Base-by-base conservation (phyloP, 257 asterid genomes). In the Plantago ovata region DNA sequence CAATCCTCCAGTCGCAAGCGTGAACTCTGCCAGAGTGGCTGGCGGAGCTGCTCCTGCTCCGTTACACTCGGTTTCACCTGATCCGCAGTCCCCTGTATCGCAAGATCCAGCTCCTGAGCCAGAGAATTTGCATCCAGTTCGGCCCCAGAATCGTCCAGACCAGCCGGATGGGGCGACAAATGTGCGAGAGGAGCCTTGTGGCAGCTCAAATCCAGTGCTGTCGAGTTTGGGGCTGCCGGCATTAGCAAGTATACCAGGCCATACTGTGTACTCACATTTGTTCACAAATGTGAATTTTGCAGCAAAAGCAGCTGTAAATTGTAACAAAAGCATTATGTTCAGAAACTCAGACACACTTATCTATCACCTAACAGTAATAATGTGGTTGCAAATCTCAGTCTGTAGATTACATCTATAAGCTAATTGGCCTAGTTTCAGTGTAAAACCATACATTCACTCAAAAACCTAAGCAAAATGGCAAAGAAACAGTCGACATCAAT, bases 61-160 rank as follows among this genome's bases (percentile, higher is more conserved):
- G 16, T 50, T 53, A 60, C 80, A 74, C 21, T 69, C 75, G 2
- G 69, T 18, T 13, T 43, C 56, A 49, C 69, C 69, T 49, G 79
- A 69, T 38, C 79, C 75, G 56, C 79, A 74, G 19, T 74, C 75
- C 20, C 56, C 80, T 2, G 80, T 75, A 41, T 47, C 47, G 56
- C 80, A 75, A 42, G 63, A 41, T 24, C 32, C 32, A 24, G 32
- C 32, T 24, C 5, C 32, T 5, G 32, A 24, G 32, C 32, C 32
- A 2, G 32, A 24, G 10, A 65, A 65, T 24, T 40, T 61, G 46
- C 79, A 73, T 1, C 65, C 55, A 38, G 79, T 73, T 20, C 79
- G 56, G 11, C 72, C 79, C 79, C 79, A 73, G 10, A 73, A 59
- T 39, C 79, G 69, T 9, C 79, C 79, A 16, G 75, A 69, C 79